Evolutionary conservation across 2,329 filamentous ascomycete genomes (phyloP), one percentile per base, ranked within the genome.

Genomic region (Verticillium albo-atrum): DNA sequence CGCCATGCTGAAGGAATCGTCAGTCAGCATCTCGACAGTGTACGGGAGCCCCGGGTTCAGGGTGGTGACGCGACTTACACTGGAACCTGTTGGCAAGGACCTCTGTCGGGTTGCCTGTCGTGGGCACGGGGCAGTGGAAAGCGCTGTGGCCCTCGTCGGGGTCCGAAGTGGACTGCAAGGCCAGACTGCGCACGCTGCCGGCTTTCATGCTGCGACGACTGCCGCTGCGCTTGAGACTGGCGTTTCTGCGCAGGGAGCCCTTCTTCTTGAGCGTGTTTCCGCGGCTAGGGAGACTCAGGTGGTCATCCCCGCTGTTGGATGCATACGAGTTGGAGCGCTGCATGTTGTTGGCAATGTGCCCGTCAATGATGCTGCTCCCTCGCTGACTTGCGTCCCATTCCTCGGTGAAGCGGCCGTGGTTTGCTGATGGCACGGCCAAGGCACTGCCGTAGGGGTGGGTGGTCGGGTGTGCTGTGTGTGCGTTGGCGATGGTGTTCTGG

Each of bases 111-210:
- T 88, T 92, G 4, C 92, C 91, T 20, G 84, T 85, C 5, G 91
- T 97, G 3, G 93, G 95, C 34, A 99, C 89, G 1, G 95, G 95
- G 55, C 92, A 92, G 72, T 88, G 89, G 72, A 97, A 97, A 51
- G 89, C 91, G 74, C 90, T 97, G 71, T 93, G 89, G 65, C 82
- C 80, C 70, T 91, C 87, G 61, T 89, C 85, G 62, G 85, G 82
- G 61, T 91, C 88, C 30, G 80, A 81, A 5, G 80, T 84, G 61
- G 90, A 87, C 61, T 91, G 90, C 59, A 92, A 77, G 27, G 84
- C 86, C 60, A 96, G 80, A 68, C 92, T 96, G 67, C 87, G 86
- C 56, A 97, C 91, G 71, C 92, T 96, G 58, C 92, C 93, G 28
- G 93, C 91, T 69, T 88, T 89, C 75, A 91, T 85, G 73, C 91